A percentile compares a stretch with the other conserved stretches of the same genome.
phyloP scores from a whole-genome alignment of 108 stramenopile species.

The Skeletonema tropicum region DNA sequence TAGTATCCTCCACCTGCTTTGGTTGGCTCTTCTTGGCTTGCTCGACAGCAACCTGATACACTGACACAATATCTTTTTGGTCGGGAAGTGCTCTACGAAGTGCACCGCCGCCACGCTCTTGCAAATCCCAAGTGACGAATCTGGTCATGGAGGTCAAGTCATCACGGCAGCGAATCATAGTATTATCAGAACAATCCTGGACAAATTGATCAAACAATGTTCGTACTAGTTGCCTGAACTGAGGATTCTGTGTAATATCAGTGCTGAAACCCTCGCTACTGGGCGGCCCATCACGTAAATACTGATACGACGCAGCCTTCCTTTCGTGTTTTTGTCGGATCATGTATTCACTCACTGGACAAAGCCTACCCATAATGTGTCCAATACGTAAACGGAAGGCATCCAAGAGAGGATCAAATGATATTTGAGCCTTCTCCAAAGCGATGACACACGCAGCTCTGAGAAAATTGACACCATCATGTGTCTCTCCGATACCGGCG shows the following conservation, averaged over 20 bases:
- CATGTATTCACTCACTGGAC: conserved; percentile 88
- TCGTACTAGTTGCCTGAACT: conserved; percentile 77
- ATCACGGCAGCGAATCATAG: conserved; percentile 77
- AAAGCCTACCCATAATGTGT: conserved; percentile 90
- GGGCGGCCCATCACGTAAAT: conserved; percentile 39
- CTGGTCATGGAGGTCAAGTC: conserved; percentile 88
- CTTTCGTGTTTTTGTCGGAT: conserved; percentile 75
- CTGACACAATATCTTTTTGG: conserved; percentile 67
- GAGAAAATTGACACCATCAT: conserved; percentile 94
- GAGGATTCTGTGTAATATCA: conserved; percentile 69
- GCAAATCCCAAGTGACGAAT: conserved; percentile 95
- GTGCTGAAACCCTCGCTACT: conserved; percentile 31
- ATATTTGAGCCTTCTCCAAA: conserved; percentile 87
- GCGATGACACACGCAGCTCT: conserved; percentile 93
- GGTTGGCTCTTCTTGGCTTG: conserved; percentile 52
- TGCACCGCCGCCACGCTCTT: conserved; percentile 83
- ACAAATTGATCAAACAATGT: conserved; percentile 87
- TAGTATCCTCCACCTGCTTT: conserved; percentile 39
- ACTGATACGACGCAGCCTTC: conserved; percentile 53
- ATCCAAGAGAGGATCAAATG: conserved; percentile 87
- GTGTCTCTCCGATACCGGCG: conserved; percentile 90
- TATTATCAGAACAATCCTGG: conserved; percentile 69
- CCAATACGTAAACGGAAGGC: conserved; percentile 63
- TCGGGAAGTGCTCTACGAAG: conserved; percentile 83
- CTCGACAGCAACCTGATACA: conserved; percentile 73